phyloP scores from a whole-genome alignment of 2,329 filamentous ascomycete species.

The Fusarium stilboides region DNA sequence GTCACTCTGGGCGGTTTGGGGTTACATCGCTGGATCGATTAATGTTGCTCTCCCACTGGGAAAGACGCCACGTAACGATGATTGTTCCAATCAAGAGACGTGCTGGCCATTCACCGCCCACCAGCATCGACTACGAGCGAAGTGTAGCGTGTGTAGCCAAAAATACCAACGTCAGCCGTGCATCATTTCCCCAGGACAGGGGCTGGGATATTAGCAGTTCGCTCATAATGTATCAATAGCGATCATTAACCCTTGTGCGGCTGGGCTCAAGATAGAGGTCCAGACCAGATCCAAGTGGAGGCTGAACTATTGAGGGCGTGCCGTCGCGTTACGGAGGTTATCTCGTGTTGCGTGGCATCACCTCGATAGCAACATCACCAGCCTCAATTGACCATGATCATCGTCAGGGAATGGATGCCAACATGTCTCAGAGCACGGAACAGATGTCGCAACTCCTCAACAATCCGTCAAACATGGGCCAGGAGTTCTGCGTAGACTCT shows the following conservation, averaged over 20 bases:
- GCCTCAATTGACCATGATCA: constrained; percentile 11
- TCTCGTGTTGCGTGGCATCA: constrained; percentile 6
- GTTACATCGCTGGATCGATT: constrained; percentile 42
- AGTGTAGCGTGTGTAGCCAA: constrained; percentile 19
- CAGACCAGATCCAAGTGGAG: constrained; percentile 23
- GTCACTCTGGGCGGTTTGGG: constrained; percentile 23
- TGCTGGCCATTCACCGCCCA: constrained; percentile 23
- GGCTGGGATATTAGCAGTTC: constrained; percentile 36
- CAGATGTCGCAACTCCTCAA: constrained; percentile 21
- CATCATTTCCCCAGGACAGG: constrained; percentile 42
- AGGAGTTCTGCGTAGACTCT: constrained; percentile 14
- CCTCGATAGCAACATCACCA: neutral
- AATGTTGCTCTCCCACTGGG: constrained; percentile 12
- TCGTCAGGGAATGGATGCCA: constrained; percentile 3
- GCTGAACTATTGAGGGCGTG: constrained; percentile 32
- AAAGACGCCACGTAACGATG: constrained; percentile 31
- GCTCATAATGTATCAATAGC: constrained; percentile 17
- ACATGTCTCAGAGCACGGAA: constrained; percentile 33
- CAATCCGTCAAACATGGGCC: constrained; percentile 20
- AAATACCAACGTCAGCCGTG: constrained; percentile 42
- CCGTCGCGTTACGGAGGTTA: constrained; percentile 20
- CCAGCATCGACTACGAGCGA: constrained; percentile 18
- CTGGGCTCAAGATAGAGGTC: constrained; percentile 21
- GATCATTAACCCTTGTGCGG: constrained; percentile 17
- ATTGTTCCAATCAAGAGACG: constrained; percentile 36